Evolutionary conservation across 208 protist species (phyloP).

Genomic region (Wallacemonas rigidus): DNA sequence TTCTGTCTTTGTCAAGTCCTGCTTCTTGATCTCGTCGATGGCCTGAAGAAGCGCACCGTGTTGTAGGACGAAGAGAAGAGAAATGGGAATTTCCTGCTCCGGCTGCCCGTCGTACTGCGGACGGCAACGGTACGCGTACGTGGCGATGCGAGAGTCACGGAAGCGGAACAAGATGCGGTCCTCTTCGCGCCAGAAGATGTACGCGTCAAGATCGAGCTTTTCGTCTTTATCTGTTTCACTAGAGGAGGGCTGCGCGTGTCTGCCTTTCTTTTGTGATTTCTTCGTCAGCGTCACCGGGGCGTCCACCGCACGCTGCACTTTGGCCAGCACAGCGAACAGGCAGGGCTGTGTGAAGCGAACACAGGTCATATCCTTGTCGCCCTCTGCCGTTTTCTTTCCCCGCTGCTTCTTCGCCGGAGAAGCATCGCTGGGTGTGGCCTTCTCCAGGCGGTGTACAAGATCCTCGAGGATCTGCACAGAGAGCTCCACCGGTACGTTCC

Average conservation of each 20-base stretch:
- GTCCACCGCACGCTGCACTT: conserved; percentile 82
- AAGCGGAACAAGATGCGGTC: conserved; percentile 73
- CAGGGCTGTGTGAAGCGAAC: conserved; percentile 29
- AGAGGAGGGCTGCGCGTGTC: not conserved
- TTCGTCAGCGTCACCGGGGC: conserved; percentile 34
- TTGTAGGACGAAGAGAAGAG: conserved; percentile 75
- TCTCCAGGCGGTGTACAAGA: conserved; percentile 55
- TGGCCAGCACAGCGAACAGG: conserved; percentile 86
- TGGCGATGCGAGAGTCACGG: conserved; percentile 83
- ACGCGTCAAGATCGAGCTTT: conserved; percentile 55
- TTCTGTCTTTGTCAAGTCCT: conserved; percentile 40
- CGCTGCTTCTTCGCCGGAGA: not conserved
- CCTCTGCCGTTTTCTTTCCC: not conserved
- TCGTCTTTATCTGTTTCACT: conserved; percentile 25
- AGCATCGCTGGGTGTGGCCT: not conserved
- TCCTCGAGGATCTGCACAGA: conserved; percentile 77
- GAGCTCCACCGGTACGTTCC: conserved; percentile 82
- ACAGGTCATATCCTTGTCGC: not conserved
- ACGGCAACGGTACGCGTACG: conserved; percentile 77
- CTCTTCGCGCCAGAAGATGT: conserved; percentile 91
- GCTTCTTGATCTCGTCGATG: conserved; percentile 71
- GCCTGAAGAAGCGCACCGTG: conserved; percentile 66
- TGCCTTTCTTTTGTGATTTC: conserved; percentile 14
- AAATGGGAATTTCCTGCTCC: conserved; percentile 79
- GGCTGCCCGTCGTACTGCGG: conserved; percentile 87